These are phyloP conservation scores for Pythium brachiatum DNA, from an alignment of 352 stramenopile genomes.

Conservation along the genomic window DNA sequence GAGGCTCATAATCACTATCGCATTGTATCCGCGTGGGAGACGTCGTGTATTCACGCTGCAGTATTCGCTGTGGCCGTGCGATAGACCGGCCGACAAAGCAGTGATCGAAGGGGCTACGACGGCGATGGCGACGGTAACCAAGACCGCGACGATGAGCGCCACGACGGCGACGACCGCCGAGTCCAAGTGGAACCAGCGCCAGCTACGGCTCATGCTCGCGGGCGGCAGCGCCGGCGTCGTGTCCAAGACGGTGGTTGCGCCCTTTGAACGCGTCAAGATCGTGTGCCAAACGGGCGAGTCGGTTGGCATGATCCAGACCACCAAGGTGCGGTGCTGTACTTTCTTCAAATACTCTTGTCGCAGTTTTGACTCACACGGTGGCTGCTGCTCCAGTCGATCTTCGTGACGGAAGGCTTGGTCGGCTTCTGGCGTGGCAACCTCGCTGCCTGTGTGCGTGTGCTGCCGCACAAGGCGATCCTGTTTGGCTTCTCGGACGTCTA, in stretches of 20 bases:
- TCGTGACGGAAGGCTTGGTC: conserved; percentile 45
- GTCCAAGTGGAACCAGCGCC: conserved; percentile 51
- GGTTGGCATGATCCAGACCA: conserved; percentile 72
- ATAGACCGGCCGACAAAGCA: neutral
- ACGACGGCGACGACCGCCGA: neutral
- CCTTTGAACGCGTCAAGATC: conserved; percentile 85
- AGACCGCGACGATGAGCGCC: neutral
- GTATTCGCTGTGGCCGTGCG: conserved; percentile 19
- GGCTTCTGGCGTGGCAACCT: conserved; percentile 80
- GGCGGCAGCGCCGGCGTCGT: conserved; percentile 72
- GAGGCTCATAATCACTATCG: neutral
- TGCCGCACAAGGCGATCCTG: conserved; percentile 76
- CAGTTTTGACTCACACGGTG: neutral
- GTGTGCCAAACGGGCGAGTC: conserved; percentile 77
- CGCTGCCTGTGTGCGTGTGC: conserved; percentile 71
- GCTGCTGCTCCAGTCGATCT: conserved; percentile 35
- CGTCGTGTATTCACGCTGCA: conserved; percentile 13
- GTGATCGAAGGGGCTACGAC: neutral
- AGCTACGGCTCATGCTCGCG: conserved; percentile 67
- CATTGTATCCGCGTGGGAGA: neutral
- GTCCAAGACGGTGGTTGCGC: conserved; percentile 77
- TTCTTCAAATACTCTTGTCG: neutral
- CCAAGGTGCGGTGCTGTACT: conserved; percentile 23
- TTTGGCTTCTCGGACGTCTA: conserved; percentile 88
- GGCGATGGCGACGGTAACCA: neutral